Evolutionary conservation across 352 stramenopile genomes (phyloP).

Genomic region (Phytophthora citrophthora): DNA sequence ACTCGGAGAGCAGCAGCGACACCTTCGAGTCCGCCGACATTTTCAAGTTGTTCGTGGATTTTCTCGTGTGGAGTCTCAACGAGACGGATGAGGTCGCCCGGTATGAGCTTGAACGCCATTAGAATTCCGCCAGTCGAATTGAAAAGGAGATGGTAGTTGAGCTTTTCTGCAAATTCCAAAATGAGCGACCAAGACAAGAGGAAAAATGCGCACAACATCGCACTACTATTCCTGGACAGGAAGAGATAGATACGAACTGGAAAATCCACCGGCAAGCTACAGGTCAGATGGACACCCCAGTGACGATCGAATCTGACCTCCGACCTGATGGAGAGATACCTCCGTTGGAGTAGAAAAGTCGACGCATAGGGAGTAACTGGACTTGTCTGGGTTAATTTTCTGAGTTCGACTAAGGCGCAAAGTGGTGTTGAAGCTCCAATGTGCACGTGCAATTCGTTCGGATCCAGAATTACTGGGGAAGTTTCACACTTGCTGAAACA

Average conservation of each 20-base stretch:
- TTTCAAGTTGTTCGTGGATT: constrained; percentile 39
- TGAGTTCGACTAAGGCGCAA: constrained; percentile 2
- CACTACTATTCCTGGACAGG: constrained; percentile 3
- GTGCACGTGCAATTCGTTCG: too few relatives aligned
- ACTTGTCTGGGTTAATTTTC: background rate
- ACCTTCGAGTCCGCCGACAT: constrained; percentile 51
- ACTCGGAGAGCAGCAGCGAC: constrained; percentile 53
- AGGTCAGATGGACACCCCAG: too few relatives aligned
- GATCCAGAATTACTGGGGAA: too few relatives aligned
- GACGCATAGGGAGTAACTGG: background rate
- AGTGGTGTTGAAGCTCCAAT: background rate
- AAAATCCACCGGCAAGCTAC: background rate
- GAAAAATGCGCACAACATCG: background rate
- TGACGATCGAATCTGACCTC: constrained; percentile 2
- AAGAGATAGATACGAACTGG: background rate
- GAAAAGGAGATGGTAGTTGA: background rate
- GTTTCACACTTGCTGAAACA: too few relatives aligned
- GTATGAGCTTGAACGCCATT: constrained; percentile 50
- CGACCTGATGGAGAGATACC: background rate
- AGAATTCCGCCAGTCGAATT: background rate
- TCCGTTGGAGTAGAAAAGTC: background rate
- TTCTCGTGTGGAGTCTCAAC: constrained; percentile 65
- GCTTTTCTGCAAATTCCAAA: constrained; percentile 4
- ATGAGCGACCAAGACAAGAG: background rate
- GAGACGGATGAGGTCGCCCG: constrained; percentile 63